phyloP scores from a whole-genome alignment of 331 rosid species.

The Malus hybrid region DNA sequence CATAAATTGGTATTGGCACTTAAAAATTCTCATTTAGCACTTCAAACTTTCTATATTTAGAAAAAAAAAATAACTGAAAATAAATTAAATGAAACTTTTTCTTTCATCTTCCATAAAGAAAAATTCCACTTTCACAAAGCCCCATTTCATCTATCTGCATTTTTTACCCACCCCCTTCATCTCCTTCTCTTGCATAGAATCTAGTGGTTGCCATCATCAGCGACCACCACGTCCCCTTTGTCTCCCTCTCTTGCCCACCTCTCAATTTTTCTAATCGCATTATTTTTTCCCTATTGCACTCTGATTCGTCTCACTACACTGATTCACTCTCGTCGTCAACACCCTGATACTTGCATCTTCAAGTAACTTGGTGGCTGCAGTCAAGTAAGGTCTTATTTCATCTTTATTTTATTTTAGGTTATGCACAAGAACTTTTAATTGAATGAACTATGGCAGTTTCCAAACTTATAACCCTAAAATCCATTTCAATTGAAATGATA shows the following conservation, averaged over 20 bases:
- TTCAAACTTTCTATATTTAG: no score
- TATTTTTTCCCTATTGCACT: neutral
- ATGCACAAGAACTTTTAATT: neutral
- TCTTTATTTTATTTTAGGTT: neutral
- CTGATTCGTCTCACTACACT: neutral
- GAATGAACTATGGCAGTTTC: no score
- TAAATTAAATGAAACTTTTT: neutral
- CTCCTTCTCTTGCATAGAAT: no score
- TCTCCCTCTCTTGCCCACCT: neutral
- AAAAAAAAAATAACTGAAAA: no score
- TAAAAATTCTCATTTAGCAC: no score
- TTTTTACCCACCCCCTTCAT: neutral
- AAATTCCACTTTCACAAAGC: neutral
- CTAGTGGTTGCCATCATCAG: neutral
- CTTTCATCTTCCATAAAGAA: neutral
- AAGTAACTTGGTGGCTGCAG: neutral
- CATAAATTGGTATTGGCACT: no score
- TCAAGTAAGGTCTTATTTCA: neutral
- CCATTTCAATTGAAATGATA: no score
- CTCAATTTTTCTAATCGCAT: no score
- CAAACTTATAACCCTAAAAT: no score
- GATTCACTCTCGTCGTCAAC: neutral
- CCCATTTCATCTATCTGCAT: neutral
- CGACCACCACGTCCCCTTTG: fast-evolving
- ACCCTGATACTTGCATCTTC: neutral